phyloP scores from a whole-genome alignment of 768 basidiomycete genomes.

The Hemileccinum rubropunctum region DNA sequence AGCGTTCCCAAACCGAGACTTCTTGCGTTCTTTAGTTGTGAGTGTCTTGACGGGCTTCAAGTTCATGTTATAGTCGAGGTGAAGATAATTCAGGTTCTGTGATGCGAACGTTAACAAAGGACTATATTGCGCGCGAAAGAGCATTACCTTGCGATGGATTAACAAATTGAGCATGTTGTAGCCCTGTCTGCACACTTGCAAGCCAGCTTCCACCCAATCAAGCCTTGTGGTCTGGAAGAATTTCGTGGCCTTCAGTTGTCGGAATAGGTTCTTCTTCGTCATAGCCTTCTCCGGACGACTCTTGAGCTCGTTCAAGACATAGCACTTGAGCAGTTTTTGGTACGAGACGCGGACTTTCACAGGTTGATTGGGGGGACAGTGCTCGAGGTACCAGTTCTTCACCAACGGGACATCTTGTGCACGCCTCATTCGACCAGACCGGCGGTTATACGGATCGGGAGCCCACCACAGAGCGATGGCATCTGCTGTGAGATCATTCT shows the following conservation, averaged over 20 bases:
- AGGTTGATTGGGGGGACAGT: conserved; percentile 93
- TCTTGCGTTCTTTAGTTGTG: conserved; percentile 99
- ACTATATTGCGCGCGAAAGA: neutral
- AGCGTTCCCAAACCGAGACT: conserved; percentile 99
- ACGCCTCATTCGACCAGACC: conserved; percentile 88
- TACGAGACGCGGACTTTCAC: conserved; percentile 99
- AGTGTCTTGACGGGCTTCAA: conserved; percentile 96
- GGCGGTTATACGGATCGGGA: conserved; percentile 90
- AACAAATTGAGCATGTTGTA: conserved; percentile 99
- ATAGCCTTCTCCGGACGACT: conserved; percentile 91
- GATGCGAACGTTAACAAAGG: neutral
- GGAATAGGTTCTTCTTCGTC: conserved; percentile 97
- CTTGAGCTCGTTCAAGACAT: conserved; percentile 91
- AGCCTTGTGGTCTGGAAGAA: conserved; percentile 98
- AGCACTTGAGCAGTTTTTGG: conserved; percentile 96
- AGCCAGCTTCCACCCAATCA: conserved; percentile 98
- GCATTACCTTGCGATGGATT: conserved; percentile 89
- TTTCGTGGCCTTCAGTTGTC: conserved; percentile 96
- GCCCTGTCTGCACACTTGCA: conserved; percentile 98
- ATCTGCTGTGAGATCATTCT: conserved; percentile 91
- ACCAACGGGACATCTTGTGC: conserved; percentile 95
- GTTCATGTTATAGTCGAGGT: conserved; percentile 98
- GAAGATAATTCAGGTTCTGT: conserved; percentile 88
- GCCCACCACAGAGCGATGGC: conserved; percentile 99
- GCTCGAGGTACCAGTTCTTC: conserved; percentile 98